phyloP scores from a whole-genome alignment of 257 asterid species.

The Ligustrum vulgare region DNA sequence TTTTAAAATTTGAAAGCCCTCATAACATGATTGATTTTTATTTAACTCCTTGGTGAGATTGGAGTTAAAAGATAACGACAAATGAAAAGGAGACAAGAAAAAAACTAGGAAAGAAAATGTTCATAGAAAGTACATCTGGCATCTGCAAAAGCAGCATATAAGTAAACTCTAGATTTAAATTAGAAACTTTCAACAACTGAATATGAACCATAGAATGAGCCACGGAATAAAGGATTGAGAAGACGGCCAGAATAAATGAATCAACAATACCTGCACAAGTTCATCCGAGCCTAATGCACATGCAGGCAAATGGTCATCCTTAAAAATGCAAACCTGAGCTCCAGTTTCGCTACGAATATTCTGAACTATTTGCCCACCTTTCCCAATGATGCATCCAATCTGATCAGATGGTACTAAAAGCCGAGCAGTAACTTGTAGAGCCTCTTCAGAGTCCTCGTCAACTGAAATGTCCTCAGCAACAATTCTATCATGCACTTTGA shows the following conservation, averaged over 20 bases:
- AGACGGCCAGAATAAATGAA: neutral
- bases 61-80: neutral
- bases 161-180: neutral
- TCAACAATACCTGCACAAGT: constrained; percentile 74
- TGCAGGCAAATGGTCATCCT: constrained; percentile 81
- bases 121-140: neutral
- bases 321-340: constrained; percentile 84
- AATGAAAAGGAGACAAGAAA: neutral
- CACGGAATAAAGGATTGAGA: neutral
- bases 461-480: constrained; percentile 53
- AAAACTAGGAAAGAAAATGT: neutral
- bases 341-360: constrained; percentile 80
- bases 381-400: constrained; percentile 91
- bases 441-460: constrained; percentile 65
- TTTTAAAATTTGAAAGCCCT: neutral
- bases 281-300: constrained; percentile 92
- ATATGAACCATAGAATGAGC: neutral
- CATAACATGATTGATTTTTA: neutral
- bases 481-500: constrained; percentile 83
- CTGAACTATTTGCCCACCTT: constrained; percentile 94
- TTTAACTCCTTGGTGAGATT: neutral
- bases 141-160: neutral
- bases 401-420: constrained; percentile 93
- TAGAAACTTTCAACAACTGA: neutral
- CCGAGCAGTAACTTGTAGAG: constrained; percentile 58